phyloP scores from a whole-genome alignment of 2,329 filamentous ascomycete species.

The Alternaria sp. region DNA sequence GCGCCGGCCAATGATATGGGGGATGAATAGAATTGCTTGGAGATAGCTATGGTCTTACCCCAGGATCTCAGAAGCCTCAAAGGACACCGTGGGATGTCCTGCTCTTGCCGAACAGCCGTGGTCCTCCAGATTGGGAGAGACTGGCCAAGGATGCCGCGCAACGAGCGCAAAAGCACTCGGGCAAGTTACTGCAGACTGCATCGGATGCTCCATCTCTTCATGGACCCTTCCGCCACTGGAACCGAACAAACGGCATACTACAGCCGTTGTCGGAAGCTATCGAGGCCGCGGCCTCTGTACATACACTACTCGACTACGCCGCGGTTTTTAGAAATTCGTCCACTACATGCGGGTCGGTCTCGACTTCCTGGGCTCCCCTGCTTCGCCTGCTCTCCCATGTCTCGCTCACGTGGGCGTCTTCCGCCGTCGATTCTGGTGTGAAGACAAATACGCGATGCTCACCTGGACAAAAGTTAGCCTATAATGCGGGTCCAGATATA shows the following conservation, averaged over 20 bases:
- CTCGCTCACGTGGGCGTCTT: slow-evolving; percentile 43
- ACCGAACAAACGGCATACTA: slow-evolving; percentile 1
- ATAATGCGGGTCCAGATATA: background rate
- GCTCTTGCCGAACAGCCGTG: slow-evolving; percentile 2
- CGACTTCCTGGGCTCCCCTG: slow-evolving; percentile 27
- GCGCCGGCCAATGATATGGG: slow-evolving; percentile 16
- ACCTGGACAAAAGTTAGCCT: slow-evolving; percentile 17
- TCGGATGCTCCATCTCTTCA: background rate
- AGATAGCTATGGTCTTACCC: slow-evolving; percentile 3
- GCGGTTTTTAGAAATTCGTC: slow-evolving; percentile 36
- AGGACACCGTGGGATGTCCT: background rate
- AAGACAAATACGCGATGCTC: slow-evolving; percentile 47
- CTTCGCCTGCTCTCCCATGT: slow-evolving; percentile 31
- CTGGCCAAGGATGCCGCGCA: background rate
- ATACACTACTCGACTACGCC: slow-evolving; percentile 7
- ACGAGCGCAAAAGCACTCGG: background rate
- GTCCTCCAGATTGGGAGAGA: background rate
- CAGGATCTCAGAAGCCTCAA: background rate
- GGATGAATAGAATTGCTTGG: background rate
- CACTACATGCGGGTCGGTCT: slow-evolving; percentile 42
- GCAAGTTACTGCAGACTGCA: background rate
- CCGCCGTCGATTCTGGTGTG: slow-evolving; percentile 30
- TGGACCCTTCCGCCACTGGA: background rate
- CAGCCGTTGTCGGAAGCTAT: slow-evolving; percentile 8
- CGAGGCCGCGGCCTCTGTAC: slow-evolving; percentile 1